Conservation (phyloP, 352 stramenopile species). For the Thraustochytrium striatum region DNA sequence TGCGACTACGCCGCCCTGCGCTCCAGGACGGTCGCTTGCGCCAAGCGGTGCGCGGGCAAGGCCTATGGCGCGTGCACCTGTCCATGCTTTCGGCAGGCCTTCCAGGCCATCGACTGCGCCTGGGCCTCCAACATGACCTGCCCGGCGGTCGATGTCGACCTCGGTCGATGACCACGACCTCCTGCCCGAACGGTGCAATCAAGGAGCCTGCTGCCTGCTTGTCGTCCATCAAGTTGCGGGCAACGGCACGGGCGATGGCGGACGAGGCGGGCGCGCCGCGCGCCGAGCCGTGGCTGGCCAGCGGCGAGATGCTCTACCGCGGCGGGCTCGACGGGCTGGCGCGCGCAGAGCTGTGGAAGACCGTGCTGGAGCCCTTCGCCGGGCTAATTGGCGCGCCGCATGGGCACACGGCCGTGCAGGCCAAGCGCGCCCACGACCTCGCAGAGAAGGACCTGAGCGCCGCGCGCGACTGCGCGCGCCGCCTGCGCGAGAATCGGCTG, state of each 20-base stretch:
- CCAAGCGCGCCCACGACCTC: neutral
- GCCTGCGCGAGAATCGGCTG: neutral
- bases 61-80: slow-evolving; percentile 14
- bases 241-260: neutral
- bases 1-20: neutral
- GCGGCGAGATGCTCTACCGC: slow-evolving; percentile 6
- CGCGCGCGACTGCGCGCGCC: neutral
- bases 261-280: too few relatives aligned
- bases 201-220: neutral
- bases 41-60: neutral
- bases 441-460: slow-evolving; percentile 10
- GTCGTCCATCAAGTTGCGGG: too few relatives aligned
- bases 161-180: neutral
- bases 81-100: slow-evolving; percentile 21
- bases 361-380: neutral
- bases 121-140: slow-evolving; percentile 20
- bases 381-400: neutral
- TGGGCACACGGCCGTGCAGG: slow-evolving; percentile 1
- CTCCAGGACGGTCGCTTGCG: neutral
- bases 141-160: neutral
- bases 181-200: neutral
- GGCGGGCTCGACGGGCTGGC: neutral
- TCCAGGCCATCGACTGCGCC: neutral
- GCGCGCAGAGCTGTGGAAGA: neutral
- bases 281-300: neutral